Base-by-base conservation (phyloP, 2,329 filamentous ascomycete genomes). In the Geosmithia flava region DNA sequence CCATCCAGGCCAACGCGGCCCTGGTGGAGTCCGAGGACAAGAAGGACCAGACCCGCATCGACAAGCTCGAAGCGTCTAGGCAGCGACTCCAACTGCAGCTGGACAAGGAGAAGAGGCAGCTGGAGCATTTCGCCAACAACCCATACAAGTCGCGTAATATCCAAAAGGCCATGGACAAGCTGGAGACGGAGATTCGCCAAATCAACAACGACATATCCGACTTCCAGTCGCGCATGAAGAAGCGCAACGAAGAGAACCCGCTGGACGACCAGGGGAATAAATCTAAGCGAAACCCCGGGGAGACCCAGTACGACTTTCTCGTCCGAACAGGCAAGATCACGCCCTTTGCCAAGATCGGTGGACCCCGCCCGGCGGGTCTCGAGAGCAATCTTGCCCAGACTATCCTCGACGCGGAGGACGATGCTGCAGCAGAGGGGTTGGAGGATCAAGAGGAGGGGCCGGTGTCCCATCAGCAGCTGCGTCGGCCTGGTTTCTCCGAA, bases 321-420 rank as follows among this genome's bases (percentile, higher is more conserved):
- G 93, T 98, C 45, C 81, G 93, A 27, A 98, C 91, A 0, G 93
- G 93, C 52, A 97, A 97, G 67, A 97, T 98, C 55, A 98, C 93
- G 0, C 93, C 93, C 0, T 98, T 98, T 59, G 86, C 89, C 7
- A 86, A 83, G 53, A 77, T 95, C 56, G 80, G 80, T 23, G 74
- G 78, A 15, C 73, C 78, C n/a, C 68, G 81, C 2, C 72, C 72
- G 3, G 70, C 78, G 27, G 79, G 76, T 3, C 72, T 81, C 2
- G 74, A 82, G 43, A 83, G 83, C 2, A 83, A 82, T 51, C 70
- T 95, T 16, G 83, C 85, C 11, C 82, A 90, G 58, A 84, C 83
- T 2, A 76, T 95, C 50, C 69, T 90, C 15, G 87, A 94, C 60
- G 88, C 86, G 1, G 89, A 95, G 59, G 83, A 88, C 49, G 85